Base-by-base conservation (phyloP, 345 rosid species). In the Hibiscus trionum region DNA sequence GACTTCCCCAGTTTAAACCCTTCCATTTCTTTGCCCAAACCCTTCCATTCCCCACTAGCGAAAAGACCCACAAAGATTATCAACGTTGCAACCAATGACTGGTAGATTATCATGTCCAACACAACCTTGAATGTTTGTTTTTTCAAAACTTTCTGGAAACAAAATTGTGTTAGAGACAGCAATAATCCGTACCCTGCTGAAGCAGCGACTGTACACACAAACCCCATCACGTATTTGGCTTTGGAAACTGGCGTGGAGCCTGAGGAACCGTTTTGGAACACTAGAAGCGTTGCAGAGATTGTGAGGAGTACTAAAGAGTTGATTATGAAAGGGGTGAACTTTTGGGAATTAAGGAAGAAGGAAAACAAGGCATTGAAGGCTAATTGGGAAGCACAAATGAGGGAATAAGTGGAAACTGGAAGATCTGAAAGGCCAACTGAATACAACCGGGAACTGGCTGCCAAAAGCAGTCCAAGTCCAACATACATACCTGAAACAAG, bases 301-400 rank as follows among this genome's bases (percentile, higher is more conserved):
- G 84, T 78, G 64, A 83, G 87, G 17, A 87, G 82, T 9, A 85
- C 73, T 0, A 80, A 21, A 14, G 85, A 80, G 19, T 85, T 85
- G 31, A 79, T 33, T 50, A 80, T 78, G 17, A 57, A 77, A 71
- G 83, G 76, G 24, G 84, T 80, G 83, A 85, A 83, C 73, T 82
- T 82, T 35, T 80, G 81, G 0, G 79, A 60, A 53, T 85, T 81
- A 31, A 85, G 71, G 80, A 85, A 76, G 75, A 42, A 83, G 14
- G 87, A 74, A 66, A 87, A 87, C 9, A 83, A 50, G 26, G 84
- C 81, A 69, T 79, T 87, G 78, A 87, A 83, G 52, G 77, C 86
- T 66, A 82, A 49, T 17, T 85, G 85, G 12, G 85, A 73, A 24
- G 88, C 79, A 12, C 80, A 77, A 3, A 83, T 61, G 27, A 87